Evolutionary conservation across 768 basidiomycete genomes (phyloP).

Genomic region (Psilocybe subaeruginosa): DNA sequence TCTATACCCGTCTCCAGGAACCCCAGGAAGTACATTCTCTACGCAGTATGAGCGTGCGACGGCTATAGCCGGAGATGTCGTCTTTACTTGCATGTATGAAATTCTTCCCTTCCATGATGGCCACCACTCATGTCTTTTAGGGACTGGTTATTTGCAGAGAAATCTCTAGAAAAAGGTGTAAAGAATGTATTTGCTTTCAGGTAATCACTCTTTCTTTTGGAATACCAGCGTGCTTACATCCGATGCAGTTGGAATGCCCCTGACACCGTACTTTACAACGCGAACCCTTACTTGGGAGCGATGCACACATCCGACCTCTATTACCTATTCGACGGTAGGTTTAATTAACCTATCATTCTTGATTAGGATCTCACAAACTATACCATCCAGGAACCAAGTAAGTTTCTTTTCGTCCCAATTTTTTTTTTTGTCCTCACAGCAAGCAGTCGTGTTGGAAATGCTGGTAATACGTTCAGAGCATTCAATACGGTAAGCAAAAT

Average conservation of each 20-base stretch:
- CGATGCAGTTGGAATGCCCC: slow-evolving; percentile 43
- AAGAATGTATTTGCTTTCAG: slow-evolving; percentile 38
- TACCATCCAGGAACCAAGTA: slow-evolving; percentile 30
- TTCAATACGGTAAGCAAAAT: slow-evolving; percentile 35
- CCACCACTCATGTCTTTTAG: slow-evolving; percentile 21
- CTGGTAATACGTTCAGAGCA: slow-evolving; percentile 36
- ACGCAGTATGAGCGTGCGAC: slow-evolving; percentile 43
- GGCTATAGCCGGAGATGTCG: slow-evolving; percentile 42
- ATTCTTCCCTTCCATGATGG: not conserved
- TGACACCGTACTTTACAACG: slow-evolving; percentile 39
- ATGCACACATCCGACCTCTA: slow-evolving; percentile 49
- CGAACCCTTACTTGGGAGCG: slow-evolving; percentile 38
- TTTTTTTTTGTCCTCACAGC: not conserved
- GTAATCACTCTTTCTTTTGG: slow-evolving; percentile 20
- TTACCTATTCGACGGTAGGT: slow-evolving; percentile 43
- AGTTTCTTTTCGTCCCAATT: not conserved
- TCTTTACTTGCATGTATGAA: slow-evolving; percentile 47
- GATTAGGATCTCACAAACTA: not conserved
- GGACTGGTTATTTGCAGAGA: slow-evolving; percentile 42
- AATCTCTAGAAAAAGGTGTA: slow-evolving; percentile 28
- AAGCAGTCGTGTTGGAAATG: slow-evolving; percentile 30
- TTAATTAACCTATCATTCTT: not conserved
- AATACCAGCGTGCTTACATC: not conserved
- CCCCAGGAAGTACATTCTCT: slow-evolving; percentile 36
- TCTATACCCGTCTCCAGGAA: slow-evolving; percentile 39